Base-by-base conservation (phyloP, 306 rosid species). In the Casuarina equisetifolia region DNA sequence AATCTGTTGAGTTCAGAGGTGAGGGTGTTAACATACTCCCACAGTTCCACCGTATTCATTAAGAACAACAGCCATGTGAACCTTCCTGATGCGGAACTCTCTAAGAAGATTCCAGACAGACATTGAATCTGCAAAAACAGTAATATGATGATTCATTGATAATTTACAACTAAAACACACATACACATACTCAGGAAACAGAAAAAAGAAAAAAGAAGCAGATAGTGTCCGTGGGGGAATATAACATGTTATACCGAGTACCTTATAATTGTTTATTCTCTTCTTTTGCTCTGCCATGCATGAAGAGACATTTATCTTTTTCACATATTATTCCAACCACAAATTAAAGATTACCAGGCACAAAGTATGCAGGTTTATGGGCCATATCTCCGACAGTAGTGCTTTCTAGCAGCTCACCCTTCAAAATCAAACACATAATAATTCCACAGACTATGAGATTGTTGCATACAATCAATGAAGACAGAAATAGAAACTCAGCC, bases 31-130 rank as follows among this genome's bases (percentile, higher is more conserved):
- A 90, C 98, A 50, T 89, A 96, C 99, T 81, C 99, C 99, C 45
- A 96, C 90, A 82, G 99, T 96, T 84, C 99, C 99, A 70, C 99
- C 99, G 43, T 96, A 96, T 88, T 96, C 99, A 1, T 96, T 96
- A 75, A 91, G 97, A 79, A 96, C 98, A 66, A 96, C 97, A 32
- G 99, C 98, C 98, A 96, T 96, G 98, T 96, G 99, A 85, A 96
- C 99, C 80, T 96, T 93, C 82, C 97, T 87, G 84, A 96, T 93
- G 81, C 98, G 91, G 66, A 96, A 96, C 89, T 96, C 99, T 82
- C 99, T 88, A 72, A 96, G 98, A 89, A 96, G 99, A 90, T 96
- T 93, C 99, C 99, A 96, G 66, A 96, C 98, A 39, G 94, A 96
- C 99, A 96, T 96, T 76, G 98, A 93, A 96, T 96, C 98, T 96